Evolutionary conservation across 169 alveolate genomes (phyloP).

Genomic region (Plasmodium cynomolgi): DNA sequence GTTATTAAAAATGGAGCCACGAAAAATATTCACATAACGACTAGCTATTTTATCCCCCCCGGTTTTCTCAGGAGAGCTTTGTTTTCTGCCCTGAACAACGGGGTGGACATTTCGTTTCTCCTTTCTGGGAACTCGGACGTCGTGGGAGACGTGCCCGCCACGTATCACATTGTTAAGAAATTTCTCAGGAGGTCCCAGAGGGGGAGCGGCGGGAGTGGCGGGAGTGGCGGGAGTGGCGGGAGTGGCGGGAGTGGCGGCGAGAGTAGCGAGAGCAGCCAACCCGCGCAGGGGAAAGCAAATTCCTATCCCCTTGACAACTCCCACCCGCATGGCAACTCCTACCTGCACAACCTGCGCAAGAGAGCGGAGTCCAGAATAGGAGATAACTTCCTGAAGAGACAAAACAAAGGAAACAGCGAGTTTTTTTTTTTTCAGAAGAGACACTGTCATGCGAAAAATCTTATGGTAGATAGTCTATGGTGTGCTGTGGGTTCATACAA

Average conservation of each 20-base stretch:
- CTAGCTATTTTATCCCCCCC: conserved; percentile 89
- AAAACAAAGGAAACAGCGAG: conserved; percentile 17
- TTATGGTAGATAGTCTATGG: conserved; percentile 83
- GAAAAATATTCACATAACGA: conserved; percentile 80
- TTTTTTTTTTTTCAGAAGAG: conserved; percentile 80
- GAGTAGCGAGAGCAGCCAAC: too few species aligned
- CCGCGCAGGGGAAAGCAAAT: not conserved
- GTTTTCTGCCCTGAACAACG: conserved; percentile 79
- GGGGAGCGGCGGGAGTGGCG: not conserved
- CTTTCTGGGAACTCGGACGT: conserved; percentile 89
- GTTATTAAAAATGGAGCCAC: conserved; percentile 79
- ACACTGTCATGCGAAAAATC: conserved; percentile 83
- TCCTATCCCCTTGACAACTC: too few species aligned
- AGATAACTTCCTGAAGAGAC: conserved; percentile 9
- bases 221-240: too few species aligned
- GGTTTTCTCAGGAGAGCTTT: conserved; percentile 84
- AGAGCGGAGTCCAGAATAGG: conserved; percentile 30
- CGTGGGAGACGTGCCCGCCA: conserved; percentile 86
- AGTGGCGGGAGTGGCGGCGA: not conserved
- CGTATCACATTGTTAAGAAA: conserved; percentile 82
- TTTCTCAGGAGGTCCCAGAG: conserved; percentile 40
- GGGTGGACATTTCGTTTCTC: conserved; percentile 80
- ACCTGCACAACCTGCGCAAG: conserved; percentile 28
- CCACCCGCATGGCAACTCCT: too few species aligned
- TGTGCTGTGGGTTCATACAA: conserved; percentile 83